phyloP scores from a whole-genome alignment of 2,329 filamentous ascomycete species.

The Rhynchosporium agropyri region DNA sequence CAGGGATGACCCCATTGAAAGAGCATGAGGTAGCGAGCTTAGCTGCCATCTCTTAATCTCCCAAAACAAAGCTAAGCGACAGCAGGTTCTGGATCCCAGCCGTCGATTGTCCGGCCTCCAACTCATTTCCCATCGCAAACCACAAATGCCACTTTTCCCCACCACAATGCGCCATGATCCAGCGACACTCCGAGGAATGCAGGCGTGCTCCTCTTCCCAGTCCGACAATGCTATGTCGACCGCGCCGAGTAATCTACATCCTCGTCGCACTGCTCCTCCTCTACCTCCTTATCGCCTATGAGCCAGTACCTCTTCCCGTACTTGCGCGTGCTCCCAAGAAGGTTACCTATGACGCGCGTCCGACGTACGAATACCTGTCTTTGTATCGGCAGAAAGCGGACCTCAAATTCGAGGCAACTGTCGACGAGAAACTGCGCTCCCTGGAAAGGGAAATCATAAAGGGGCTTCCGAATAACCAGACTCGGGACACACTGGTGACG shows the following conservation, averaged over 20 bases:
- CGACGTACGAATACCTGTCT: constrained; percentile 31
- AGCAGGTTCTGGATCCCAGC: neutral
- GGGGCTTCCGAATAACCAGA: constrained; percentile 7
- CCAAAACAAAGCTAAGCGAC: constrained; percentile 15
- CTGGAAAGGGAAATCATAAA: constrained; percentile 24
- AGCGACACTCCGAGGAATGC: constrained; percentile 11
- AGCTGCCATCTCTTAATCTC: neutral
- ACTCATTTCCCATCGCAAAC: neutral
- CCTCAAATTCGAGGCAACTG: constrained; percentile 22
- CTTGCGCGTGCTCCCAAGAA: neutral
- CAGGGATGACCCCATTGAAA: neutral
- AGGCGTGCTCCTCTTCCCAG: neutral
- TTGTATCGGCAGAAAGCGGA: constrained; percentile 29
- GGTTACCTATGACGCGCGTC: constrained; percentile 12
- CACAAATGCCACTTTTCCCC: neutral
- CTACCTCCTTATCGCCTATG: constrained; percentile 21
- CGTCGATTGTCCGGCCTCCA: neutral
- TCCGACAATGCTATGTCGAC: neutral
- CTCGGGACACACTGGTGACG: constrained; percentile 16
- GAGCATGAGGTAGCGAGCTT: neutral
- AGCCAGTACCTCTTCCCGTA: constrained; percentile 14
- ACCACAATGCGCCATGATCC: constrained; percentile 17
- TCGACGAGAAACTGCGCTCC: constrained; percentile 26
- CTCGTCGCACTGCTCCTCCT: constrained; percentile 14
- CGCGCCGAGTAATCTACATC: constrained; percentile 2